These are phyloP conservation scores for Colletotrichum sp. DNA, from an alignment of 2,329 filamentous ascomycete species.

Conservation along the genomic window DNA sequence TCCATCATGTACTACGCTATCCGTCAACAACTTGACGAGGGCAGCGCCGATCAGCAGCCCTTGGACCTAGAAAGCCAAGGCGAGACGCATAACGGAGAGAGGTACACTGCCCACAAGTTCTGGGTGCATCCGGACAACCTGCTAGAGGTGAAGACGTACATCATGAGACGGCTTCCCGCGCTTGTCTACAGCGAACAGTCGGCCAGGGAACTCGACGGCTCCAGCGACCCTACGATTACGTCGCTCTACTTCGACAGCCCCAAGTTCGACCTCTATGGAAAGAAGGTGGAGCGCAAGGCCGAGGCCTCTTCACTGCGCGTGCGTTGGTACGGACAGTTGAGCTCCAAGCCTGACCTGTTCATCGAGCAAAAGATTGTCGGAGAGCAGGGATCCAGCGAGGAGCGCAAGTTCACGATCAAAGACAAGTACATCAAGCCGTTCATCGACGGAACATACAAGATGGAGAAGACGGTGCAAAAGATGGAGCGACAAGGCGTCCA, in stretches of 20 bases:
- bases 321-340: conserved; percentile 89
- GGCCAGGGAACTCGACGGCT: conserved; percentile 80
- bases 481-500: conserved; percentile 79
- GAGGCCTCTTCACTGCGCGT: conserved; percentile 84
- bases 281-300: conserved; percentile 78
- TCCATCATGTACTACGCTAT: conserved; percentile 97
- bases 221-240: conserved; percentile 87
- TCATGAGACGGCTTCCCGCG: conserved; percentile 87
- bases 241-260: conserved; percentile 95
- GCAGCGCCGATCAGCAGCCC: conserved; percentile 39
- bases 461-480: conserved; percentile 90
- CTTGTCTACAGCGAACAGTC: conserved; percentile 92
- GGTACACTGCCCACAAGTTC: conserved; percentile 89
- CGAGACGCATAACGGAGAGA: conserved; percentile 68
- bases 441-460: conserved; percentile 83
- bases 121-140: conserved; percentile 97
- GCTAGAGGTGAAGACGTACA: conserved; percentile 95
- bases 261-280: conserved; percentile 83
- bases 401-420: conserved; percentile 85
- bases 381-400: conserved; percentile 77
- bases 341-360: conserved; percentile 77
- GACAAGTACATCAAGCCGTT: conserved; percentile 92
- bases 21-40: conserved; percentile 78
- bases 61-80: conserved; percentile 56
- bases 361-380: conserved; percentile 90